Percentiles rank a stretch among this genome's conserved stretches.
phyloP scores from a whole-genome alignment of 345 rosid species.

The Camelina laxa region DNA sequence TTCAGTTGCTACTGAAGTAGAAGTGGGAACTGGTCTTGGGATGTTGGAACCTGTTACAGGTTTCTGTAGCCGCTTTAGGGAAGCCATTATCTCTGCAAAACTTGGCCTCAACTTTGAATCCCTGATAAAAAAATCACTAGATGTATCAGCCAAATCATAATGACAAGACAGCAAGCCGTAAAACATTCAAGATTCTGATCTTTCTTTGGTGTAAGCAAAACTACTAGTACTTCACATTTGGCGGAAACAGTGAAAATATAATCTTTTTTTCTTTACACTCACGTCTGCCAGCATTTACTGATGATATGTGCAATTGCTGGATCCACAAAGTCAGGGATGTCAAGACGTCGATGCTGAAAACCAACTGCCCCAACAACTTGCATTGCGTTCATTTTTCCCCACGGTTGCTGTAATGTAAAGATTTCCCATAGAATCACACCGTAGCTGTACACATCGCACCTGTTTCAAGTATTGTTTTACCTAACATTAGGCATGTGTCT shows the following conservation, averaged over 20 bases:
- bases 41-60: slow-evolving; percentile 57
- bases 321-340: slow-evolving; percentile 74
- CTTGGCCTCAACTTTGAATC: slow-evolving; percentile 90
- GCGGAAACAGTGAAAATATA: neutral
- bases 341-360: slow-evolving; percentile 95
- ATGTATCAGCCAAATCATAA: slow-evolving; percentile 8
- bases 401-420: slow-evolving; percentile 77
- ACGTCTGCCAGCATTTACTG: slow-evolving; percentile 92
- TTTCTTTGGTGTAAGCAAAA: too few relatives aligned
- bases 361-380: slow-evolving; percentile 99
- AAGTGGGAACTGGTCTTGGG: slow-evolving; percentile 49
- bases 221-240: neutral
- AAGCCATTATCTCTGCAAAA: slow-evolving; percentile 90
- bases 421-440: slow-evolving; percentile 98
- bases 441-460: slow-evolving; percentile 97
- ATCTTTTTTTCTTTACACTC: slow-evolving; percentile 42
- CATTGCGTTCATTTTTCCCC: slow-evolving; percentile 99
- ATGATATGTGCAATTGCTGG: slow-evolving; percentile 80
- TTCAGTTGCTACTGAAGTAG: slow-evolving; percentile 32
- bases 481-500: slow-evolving; percentile 10
- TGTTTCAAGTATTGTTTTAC: slow-evolving; percentile 41
- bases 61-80: slow-evolving; percentile 82
- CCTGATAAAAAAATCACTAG: slow-evolving; percentile 43
- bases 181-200: neutral
- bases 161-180: slow-evolving; percentile 1